Conservation (phyloP, 1,284 basidiomycete genomes). For the Heliocybe sulcata region DNA sequence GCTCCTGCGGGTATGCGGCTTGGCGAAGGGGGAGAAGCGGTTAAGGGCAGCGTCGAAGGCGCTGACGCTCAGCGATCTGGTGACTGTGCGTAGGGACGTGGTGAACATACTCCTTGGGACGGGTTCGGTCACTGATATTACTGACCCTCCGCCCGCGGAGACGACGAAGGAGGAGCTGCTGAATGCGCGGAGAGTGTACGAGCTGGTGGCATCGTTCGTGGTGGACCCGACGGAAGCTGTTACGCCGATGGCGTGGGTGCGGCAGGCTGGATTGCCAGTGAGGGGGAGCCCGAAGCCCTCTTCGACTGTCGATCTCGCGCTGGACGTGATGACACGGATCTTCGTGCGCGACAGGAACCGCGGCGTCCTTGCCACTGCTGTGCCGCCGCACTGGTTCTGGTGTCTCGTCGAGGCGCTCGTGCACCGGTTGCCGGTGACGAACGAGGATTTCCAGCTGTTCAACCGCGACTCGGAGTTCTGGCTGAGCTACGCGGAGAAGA, state of each 20-base stretch:
- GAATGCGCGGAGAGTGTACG: constrained; percentile 53
- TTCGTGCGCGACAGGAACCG: constrained; percentile 78
- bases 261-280: constrained; percentile 38
- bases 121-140: constrained; percentile 43
- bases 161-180: constrained; percentile 30
- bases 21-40: constrained; percentile 28
- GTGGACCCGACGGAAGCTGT: constrained; percentile 63
- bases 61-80: constrained; percentile 65
- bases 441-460: constrained; percentile 70
- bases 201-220: constrained; percentile 72
- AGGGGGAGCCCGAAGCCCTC: constrained; percentile 44
- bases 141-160: constrained; percentile 19
- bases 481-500: constrained; percentile 76
- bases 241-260: constrained; percentile 49
- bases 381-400: constrained; percentile 56
- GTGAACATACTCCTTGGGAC: constrained; percentile 70
- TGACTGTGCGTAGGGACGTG: constrained; percentile 74
- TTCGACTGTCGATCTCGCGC: constrained; percentile 63
- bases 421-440: constrained; percentile 74
- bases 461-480: constrained; percentile 49
- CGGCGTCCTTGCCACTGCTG: constrained; percentile 53
- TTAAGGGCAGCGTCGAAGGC: constrained; percentile 40
- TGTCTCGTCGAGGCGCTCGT: constrained; percentile 65
- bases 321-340: constrained; percentile 80
- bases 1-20: constrained; percentile 58